A percentile compares a stretch with the other conserved stretches of the same genome.
phyloP scores from a whole-genome alignment of 2,329 filamentous ascomycete species.

The Alternaria brassicae region DNA sequence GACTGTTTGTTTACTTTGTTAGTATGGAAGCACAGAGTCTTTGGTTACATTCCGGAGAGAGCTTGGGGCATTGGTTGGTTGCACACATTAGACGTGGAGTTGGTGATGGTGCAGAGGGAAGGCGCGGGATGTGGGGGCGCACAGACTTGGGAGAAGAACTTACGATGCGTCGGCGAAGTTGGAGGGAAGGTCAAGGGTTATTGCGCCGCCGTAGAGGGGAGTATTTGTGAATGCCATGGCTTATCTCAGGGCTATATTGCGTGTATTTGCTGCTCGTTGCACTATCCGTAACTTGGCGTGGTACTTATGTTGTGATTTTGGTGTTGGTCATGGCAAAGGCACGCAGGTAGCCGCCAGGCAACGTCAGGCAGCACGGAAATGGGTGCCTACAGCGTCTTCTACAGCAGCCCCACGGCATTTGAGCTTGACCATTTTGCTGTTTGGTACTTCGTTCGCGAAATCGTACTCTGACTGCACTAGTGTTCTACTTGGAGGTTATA shows the following conservation, averaged over 20 bases:
- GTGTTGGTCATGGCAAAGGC: conserved; percentile 21
- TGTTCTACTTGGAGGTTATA: neutral
- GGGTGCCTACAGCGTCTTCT: conserved; percentile 25
- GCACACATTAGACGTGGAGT: neutral
- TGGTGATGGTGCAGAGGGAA: conserved; percentile 9
- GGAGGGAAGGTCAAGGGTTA: conserved; percentile 71
- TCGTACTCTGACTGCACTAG: fast-evolving
- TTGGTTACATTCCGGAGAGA: neutral
- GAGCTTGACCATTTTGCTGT: neutral
- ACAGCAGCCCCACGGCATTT: neutral
- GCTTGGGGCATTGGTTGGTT: neutral
- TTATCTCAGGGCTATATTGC: conserved; percentile 12
- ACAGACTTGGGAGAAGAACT: conserved; percentile 23
- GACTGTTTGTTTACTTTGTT: conserved; percentile 54
- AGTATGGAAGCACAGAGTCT: neutral
- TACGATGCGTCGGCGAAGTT: conserved; percentile 78
- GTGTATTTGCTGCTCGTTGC: conserved; percentile 25
- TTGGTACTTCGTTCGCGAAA: neutral
- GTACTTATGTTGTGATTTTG: conserved; percentile 35
- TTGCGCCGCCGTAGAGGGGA: conserved; percentile 75
- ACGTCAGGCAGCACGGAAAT: conserved; percentile 39
- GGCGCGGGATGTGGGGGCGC: conserved; percentile 13
- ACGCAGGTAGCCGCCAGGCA: conserved; percentile 47
- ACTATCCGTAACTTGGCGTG: neutral
- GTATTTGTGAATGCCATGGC: conserved; percentile 62